Base-by-base conservation (phyloP, 495 filamentous ascomycete species). In the Haplographium delicatum region DNA sequence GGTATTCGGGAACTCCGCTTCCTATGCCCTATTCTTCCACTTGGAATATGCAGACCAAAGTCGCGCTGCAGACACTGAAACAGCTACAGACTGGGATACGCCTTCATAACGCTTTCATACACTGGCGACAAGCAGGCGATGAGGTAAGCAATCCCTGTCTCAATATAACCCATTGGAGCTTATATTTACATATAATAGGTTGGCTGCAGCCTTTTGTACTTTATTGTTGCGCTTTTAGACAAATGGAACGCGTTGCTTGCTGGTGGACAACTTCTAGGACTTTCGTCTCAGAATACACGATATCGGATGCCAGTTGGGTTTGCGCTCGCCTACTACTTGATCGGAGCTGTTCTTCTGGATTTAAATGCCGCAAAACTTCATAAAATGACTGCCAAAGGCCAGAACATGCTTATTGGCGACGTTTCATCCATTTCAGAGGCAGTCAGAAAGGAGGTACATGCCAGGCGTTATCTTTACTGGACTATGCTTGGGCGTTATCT, bases 31-130 rank as follows among this genome's bases (percentile, higher is more conserved):
- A 73, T 62, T 80, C 73, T 56, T 78, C 77, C 10, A 72, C 72
- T 5, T 82, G 79, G 79, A 82, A 81, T 39, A 72, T 80, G 13
- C 74, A 76, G 56, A 71, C 72, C 0, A 77, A 78, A 57, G 78
- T 79, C 1, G 79, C 70, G 5, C 56, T 78, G 22, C 74, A 81
- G 53, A 74, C 66, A 19, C 61, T 81, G 46, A 68, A 69, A 26
- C 72, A 70, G 47, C 69, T 72, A 16, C 77, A 81, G 53, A 79
- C 78, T 58, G 79, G 78, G 4, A 70, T 82, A 4, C 66, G 72
- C 18, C 60, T 81, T n/a, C 79, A 82, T 62, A 81, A 76, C 57
- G 71, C 76, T 3, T 82, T 82, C 58, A 71, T 81, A 23, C 77
- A 79, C 49, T 82, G 79, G 78, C 76, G 79, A 5, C 71, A 78